phyloP scores from a whole-genome alignment of 768 basidiomycete genomes.

The Tylopilus plumbeoviolaceoides region DNA sequence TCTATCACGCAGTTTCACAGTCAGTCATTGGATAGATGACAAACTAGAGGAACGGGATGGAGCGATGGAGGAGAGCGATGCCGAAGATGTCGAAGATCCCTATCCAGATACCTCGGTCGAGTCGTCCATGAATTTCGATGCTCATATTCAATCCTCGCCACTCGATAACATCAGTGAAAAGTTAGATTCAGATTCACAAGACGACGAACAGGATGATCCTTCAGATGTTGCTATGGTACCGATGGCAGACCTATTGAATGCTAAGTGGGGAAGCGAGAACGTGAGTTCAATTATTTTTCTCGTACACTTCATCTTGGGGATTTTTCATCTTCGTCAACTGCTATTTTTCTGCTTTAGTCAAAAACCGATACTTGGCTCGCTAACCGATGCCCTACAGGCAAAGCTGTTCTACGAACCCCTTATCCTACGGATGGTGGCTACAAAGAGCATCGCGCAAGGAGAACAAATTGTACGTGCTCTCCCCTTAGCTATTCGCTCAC shows the following conservation, averaged over 20 bases:
- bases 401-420: constrained; percentile 78
- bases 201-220: constrained; percentile 49
- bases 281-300: constrained; percentile 39
- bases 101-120: constrained; percentile 10
- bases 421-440: constrained; percentile 75
- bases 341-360: not conserved
- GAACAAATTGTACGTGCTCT: constrained; percentile 72
- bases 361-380: not conserved
- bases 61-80: constrained; percentile 25
- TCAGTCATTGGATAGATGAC: constrained; percentile 55
- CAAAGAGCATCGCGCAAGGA: constrained; percentile 65
- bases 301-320: not conserved
- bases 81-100: constrained; percentile 32
- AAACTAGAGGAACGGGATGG: constrained; percentile 7
- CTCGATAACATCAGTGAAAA: constrained; percentile 20
- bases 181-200: constrained; percentile 39
- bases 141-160: constrained; percentile 1
- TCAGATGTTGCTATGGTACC: constrained; percentile 88
- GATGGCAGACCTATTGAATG: constrained; percentile 95
- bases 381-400: constrained; percentile 46
- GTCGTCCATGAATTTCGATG: constrained; percentile 32
- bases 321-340: not conserved
- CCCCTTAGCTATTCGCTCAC: not conserved
- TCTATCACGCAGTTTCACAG: constrained; percentile 86
- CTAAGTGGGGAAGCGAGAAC: constrained; percentile 79